Evolutionary conservation across 148 eudicot genomes (phyloP), one percentile per base, ranked within the genome.

Genomic region (Chenopodium formosanum): DNA sequence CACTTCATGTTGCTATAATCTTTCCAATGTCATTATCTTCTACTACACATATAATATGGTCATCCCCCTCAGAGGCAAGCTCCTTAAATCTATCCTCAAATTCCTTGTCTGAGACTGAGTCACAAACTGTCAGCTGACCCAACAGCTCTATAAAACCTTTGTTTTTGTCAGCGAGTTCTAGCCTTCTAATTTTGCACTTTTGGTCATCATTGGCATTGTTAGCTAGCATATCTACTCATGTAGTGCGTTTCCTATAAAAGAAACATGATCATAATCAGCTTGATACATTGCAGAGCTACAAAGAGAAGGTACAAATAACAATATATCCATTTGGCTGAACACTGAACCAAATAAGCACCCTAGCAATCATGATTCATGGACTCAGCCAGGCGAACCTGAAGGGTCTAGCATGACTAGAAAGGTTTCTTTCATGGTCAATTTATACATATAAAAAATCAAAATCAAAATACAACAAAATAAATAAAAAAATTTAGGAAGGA

Each of bases 141-240:
- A 96, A 80, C 44, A 94, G 90, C 65, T 94, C 94, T 60, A 91
- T 87, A 86, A 91, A 96, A 9, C 95, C 98, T 83, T 96, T 94
- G 82, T 47, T 82, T 74, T 88, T 92, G 87, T 94, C 98, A 0
- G 93, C 79, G 74, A 89, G 85, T 83, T 94, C 94, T 27, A 96
- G 75, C 60, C 86, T 92, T 80, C 98, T 83, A 62, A 92, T 92
- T 80, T 50, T 81, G 86, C 32, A 63, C 16, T 27, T 74, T n/a
- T 7, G 64, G 20, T 76, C 84, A 53, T 79, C 22, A 29, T 65
- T 77, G 8, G 81, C 53, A 56, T 29, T 31, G 44, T 67, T 78
- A 66, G 78, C 19, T 78, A 69, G 65, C 84, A 81, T 86, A 14
- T 81, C 79, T 6, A 10, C 47, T 27, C 64, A 78, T 80, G 78